Percentiles rank a stretch among this genome's conserved stretches.
phyloP scores from a whole-genome alignment of 176 grass and related monocot genomes.

The Ensete ventricosum region DNA sequence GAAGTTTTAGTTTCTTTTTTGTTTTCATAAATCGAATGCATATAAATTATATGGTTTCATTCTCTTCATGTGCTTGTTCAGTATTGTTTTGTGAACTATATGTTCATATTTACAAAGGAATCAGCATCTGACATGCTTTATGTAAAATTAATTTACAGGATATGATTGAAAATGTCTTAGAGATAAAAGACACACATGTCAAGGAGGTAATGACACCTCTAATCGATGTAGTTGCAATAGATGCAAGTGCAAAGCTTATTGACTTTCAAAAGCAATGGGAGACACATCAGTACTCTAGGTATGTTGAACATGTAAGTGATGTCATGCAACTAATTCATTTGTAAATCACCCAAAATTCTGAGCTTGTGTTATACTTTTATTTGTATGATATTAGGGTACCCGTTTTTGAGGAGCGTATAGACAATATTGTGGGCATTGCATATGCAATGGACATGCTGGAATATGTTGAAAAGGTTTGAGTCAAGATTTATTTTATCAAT shows the following conservation, averaged over 20 bases:
- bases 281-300: conserved; percentile 94
- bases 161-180: conserved; percentile 98
- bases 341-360: background rate
- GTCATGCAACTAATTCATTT: background rate
- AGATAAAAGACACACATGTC: conserved; percentile 95
- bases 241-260: conserved; percentile 61
- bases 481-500: conserved; percentile 6
- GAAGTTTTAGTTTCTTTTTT: no score
- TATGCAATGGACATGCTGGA: conserved; percentile 99
- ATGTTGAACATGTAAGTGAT: conserved; percentile 10
- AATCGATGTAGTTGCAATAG: conserved; percentile 93
- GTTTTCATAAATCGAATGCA: no score
- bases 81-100: background rate
- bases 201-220: conserved; percentile 93
- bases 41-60: no score
- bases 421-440: conserved; percentile 98
- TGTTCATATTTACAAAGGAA: background rate
- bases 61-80: background rate
- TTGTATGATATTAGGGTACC: conserved; percentile 68
- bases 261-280: conserved; percentile 95
- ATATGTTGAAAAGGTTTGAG: conserved; percentile 77
- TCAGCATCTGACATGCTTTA: conserved; percentile 11
- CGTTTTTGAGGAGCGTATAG: conserved; percentile 96
- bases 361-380: conserved; percentile 14
- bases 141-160: conserved; percentile 47